Base-by-base conservation (phyloP, 2,329 filamentous ascomycete species). In the Fusarium brachygibbosum region DNA sequence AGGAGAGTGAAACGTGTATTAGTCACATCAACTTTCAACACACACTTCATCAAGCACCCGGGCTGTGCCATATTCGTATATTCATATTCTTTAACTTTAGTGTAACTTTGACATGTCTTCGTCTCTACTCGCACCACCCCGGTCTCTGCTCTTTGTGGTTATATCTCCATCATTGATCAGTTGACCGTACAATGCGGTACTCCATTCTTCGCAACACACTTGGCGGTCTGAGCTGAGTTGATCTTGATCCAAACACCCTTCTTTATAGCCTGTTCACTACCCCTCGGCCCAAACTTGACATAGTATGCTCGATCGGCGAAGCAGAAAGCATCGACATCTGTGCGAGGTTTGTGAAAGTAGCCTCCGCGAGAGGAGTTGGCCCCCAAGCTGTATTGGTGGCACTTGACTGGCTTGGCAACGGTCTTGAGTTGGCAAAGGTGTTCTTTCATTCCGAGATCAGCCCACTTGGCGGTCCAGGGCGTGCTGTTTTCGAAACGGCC, bases 401-500 rank as follows among this genome's bases (percentile, higher is more conserved):
- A 63, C 16, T 41, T 54, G 21, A 54, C 59, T 23, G 23, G 35
- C 6, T 21, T 40, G 16, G 16, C 10, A n/a, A 17, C 41, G 3
- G 14, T 52, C 2, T n/a, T 45, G 16, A 53, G 48, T 12, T 46
- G 49, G 13, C 56, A 59, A 1, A 25, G 41, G 11, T 44, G 23
- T 2, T 44, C 41, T 28, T 44, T 44, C 41, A 25, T 8, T 44
- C 40, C 48, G 7, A 59, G 32, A 11, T 53, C 40, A 2, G 48
- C 56, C 44, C 42, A 53, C 19, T 25, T 44, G 1, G 49, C 37
- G 2, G 25, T 23, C 60, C 60, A 61, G 1, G 48, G 58, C 3
- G 60, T 61, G 14, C 54, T 37, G 16, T 63, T 63, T 8, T 63
- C 56, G 16, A 61, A 52, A 5, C 31, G 48, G 13, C 48, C 48